phyloP scores from a whole-genome alignment of 2,329 filamentous ascomycete genomes.

The Ascochyta koolunga region DNA sequence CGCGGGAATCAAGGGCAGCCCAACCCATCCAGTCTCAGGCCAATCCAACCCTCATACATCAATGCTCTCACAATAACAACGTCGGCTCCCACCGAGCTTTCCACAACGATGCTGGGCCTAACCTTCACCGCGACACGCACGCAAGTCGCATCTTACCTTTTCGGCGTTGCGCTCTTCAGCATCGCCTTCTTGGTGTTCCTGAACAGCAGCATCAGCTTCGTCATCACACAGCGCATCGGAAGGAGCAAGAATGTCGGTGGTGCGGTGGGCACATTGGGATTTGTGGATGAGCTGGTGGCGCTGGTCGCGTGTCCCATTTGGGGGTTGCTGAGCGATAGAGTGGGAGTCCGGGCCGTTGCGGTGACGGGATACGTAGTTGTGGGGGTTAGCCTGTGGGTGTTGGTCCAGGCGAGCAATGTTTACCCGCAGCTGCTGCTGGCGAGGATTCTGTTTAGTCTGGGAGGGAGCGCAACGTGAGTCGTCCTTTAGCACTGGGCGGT shows the following conservation, averaged over 20 bases:
- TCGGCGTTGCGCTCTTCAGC: constrained; percentile 82
- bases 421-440: constrained; percentile 89
- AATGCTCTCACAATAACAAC: constrained; percentile 15
- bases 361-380: constrained; percentile 84
- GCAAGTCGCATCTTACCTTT: constrained; percentile 73
- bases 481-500: neutral
- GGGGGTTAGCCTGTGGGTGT: constrained; percentile 74
- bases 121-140: constrained; percentile 62
- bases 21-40: constrained; percentile 2
- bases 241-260: constrained; percentile 75
- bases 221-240: constrained; percentile 81
- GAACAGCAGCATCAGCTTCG: constrained; percentile 83
- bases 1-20: constrained; percentile 11
- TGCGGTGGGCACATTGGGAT: constrained; percentile 82
- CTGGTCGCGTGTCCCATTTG: constrained; percentile 80
- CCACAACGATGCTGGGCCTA: constrained; percentile 44
- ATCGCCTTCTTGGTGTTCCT: constrained; percentile 91
- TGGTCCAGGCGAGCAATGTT: constrained; percentile 85
- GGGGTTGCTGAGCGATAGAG: constrained; percentile 77
- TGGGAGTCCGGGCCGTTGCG: constrained; percentile 69
- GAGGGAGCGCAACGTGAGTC: constrained; percentile 80
- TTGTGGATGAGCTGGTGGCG: constrained; percentile 82
- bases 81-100: constrained; percentile 31
- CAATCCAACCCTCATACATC: constrained; percentile 2
- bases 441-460: constrained; percentile 84